These are phyloP conservation scores for Penicillium glabrum DNA, from an alignment of 2,329 filamentous ascomycete species.

Conservation along the genomic window DNA sequence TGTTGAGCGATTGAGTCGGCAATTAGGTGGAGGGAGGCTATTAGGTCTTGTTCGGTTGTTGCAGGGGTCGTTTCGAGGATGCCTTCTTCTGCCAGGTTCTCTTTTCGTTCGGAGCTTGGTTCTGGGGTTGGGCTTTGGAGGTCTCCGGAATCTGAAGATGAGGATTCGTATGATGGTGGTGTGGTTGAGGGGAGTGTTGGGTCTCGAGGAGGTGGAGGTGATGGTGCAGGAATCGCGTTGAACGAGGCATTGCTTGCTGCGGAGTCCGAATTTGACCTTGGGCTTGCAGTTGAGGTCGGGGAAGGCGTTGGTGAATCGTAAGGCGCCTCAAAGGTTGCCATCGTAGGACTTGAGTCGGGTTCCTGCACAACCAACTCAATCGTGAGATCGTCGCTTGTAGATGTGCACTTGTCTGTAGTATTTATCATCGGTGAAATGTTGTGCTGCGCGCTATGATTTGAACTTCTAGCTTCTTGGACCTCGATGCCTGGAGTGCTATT, in stretches of 20 bases:
- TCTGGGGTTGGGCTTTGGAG: neutral
- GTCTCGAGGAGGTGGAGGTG: neutral
- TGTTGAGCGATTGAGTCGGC: slow-evolving; percentile 83
- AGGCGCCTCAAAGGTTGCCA: neutral
- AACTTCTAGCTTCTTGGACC: too few species aligned
- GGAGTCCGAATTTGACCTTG: neutral
- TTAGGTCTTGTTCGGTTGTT: slow-evolving; percentile 56
- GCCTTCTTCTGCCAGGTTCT: neutral
- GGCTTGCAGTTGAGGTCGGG: neutral
- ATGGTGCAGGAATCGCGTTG: neutral
- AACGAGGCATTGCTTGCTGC: neutral
- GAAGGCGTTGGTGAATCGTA: neutral
- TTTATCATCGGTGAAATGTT: too few species aligned
- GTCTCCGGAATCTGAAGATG: neutral
- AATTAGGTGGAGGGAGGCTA: slow-evolving; percentile 69
- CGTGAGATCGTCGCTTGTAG: neutral
- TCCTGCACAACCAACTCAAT: neutral
- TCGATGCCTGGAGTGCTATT: too few species aligned
- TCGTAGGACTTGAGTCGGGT: neutral
- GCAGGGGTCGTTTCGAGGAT: neutral
- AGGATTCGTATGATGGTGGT: neutral
- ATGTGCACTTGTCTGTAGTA: neutral
- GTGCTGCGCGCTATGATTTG: too few species aligned
- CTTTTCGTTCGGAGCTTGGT: neutral
- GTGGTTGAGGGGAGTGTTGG: neutral